These are phyloP conservation scores for Chlamydomonas sp. DNA, from an alignment of 139 green algal genomes.

Conservation along the genomic window DNA sequence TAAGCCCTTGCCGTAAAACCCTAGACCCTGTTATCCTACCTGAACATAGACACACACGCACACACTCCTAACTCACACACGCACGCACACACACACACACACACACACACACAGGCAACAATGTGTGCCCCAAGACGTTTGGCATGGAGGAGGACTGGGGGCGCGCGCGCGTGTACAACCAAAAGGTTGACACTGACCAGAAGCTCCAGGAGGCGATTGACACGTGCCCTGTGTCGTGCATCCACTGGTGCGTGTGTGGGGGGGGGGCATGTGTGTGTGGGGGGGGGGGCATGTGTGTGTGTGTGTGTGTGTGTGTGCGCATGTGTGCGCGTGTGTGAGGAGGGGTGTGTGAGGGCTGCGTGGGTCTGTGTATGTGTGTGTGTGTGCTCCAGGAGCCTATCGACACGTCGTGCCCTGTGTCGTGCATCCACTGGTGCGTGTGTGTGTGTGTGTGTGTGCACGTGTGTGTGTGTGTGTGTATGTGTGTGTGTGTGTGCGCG, in stretches of 20 bases:
- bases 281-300: too few relatives aligned
- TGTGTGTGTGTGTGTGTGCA: too few relatives aligned
- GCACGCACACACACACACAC: too few relatives aligned
- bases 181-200: conserved; percentile 27
- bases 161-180: conserved; percentile 38
- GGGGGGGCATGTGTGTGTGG: too few relatives aligned
- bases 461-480: too few relatives aligned
- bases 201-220: conserved; percentile 51
- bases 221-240: conserved; percentile 47
- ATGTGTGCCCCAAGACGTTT: conserved; percentile 32
- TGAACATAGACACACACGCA: too few relatives aligned
- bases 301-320: background rate
- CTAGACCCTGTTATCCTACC: too few relatives aligned
- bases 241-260: conserved; percentile 26
- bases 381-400: conserved; percentile 36
- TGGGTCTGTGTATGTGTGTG: background rate
- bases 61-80: too few relatives aligned
- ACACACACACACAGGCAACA: conserved; percentile 23
- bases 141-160: conserved; percentile 41
- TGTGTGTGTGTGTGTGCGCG: too few relatives aligned
- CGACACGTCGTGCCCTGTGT: conserved; percentile 46
- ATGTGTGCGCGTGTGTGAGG: too few relatives aligned
- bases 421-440: conserved; percentile 44
- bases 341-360: too few relatives aligned
- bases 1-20: too few relatives aligned